Evolutionary conservation across 192 early-diverging fungal species (phyloP), one percentile per base, ranked within the genome.

Genomic region (Umbelopsis isabellina): DNA sequence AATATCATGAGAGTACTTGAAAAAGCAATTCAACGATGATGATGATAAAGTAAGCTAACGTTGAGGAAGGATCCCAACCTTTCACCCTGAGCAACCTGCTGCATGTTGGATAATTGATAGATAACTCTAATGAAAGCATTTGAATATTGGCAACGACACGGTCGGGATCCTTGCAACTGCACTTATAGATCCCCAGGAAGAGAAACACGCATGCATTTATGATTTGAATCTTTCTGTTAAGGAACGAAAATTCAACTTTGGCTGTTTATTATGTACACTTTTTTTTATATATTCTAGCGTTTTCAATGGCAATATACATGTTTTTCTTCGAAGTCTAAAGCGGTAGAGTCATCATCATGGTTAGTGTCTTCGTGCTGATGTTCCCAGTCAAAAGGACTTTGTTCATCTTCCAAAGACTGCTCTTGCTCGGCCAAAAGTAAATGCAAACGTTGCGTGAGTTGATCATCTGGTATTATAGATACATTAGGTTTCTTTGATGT

Each of bases 271-370:
- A 61, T 61, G 55, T 61, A 61, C 55, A 61, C 4, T 22, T 61
- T 37, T 61, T 27, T 35, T 61, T 27, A n/a, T n/a, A n/a, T 15
- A n/a, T 12, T 25, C 21, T 25, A 61, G n/a, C 21, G 25, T 27
- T 35, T n/a, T 61, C 16, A 61, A 27, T 61, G 55, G 55, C 55
- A 61, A 61, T 61, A 61, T 61, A 61, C 55, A 61, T 61, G 55
- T 11, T 23, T 35, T 61, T 61, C 27, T 15, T 61, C 55, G 8
- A 3, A 23, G 22, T 35, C 55, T 61, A 35, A 25, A 12, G 55
- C 27, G 37, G 55, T 18, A 41, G 37, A 41, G 0, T 61, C 55
- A 30, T 33, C 55, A 37, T 25, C 12, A 35, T 30, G 55, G 15
- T 61, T 30, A 30, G 33, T 8, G 30, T 61, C 55, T 35, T 61